phyloP scores from a whole-genome alignment of 139 green algal genomes.

The Gonium pectorale region DNA sequence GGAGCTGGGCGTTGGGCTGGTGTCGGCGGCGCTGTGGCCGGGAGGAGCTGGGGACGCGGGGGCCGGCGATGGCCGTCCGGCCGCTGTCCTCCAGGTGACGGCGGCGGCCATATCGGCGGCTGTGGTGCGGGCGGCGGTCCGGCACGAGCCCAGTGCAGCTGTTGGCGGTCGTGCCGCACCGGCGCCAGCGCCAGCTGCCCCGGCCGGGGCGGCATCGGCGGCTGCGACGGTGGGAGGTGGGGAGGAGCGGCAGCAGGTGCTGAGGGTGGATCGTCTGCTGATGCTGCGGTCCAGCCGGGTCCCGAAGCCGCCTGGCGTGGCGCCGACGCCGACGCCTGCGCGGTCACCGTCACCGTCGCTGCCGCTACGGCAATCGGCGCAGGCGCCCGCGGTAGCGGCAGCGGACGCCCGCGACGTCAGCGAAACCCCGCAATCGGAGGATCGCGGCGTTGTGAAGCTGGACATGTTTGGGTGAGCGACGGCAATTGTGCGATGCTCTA shows the following conservation, averaged over 20 bases:
- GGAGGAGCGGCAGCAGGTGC: constrained; percentile 23
- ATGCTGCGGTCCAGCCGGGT: too few relatives aligned
- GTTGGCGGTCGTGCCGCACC: neutral
- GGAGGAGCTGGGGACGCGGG: too few relatives aligned
- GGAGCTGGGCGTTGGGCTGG: neutral
- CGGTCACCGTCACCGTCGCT: too few relatives aligned
- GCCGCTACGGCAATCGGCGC: neutral
- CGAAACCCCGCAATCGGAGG: neutral
- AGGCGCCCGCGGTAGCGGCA: neutral
- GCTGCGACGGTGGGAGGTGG: neutral
- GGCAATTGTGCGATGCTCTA: too few relatives aligned
- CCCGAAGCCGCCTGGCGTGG: too few relatives aligned
- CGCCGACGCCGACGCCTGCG: neutral
- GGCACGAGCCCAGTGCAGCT: too few relatives aligned
- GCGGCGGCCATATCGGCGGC: neutral
- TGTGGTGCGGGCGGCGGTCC: neutral
- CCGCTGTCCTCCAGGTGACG: neutral
- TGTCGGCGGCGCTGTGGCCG: neutral
- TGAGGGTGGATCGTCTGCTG: neutral
- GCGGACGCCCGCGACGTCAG: neutral
- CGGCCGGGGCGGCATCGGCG: neutral
- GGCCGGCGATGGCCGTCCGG: neutral
- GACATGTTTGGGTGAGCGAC: constrained; percentile 7
- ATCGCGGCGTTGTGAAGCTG: neutral
- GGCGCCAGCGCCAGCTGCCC: neutral